Conservation (phyloP, 2,329 filamentous ascomycete genomes). For the Coniochaeta hoffmannii region DNA sequence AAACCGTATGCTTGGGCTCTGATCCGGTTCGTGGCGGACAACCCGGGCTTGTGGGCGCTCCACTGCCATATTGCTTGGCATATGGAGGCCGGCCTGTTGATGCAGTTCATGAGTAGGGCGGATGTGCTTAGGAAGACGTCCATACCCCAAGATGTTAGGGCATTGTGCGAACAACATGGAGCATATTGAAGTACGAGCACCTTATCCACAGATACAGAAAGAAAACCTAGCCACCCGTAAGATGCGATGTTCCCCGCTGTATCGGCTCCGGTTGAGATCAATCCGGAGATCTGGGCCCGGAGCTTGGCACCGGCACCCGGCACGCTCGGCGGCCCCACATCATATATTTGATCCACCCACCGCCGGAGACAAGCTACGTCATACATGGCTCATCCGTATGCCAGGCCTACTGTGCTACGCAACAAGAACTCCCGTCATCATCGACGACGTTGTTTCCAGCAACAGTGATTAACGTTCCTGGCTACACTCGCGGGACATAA, state of each 20-base stretch:
- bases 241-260: neutral
- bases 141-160: conserved; percentile 35
- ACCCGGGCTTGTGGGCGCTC: conserved; percentile 30
- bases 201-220: too few relatives aligned
- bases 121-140: conserved; percentile 34
- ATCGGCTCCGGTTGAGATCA: neutral
- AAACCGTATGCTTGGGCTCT: conserved; percentile 43
- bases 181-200: too few relatives aligned
- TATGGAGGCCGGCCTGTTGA: conserved; percentile 3
- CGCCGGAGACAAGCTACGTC: neutral
- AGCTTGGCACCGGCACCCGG: neutral
- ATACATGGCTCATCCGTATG: neutral
- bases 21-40: conserved; percentile 41
- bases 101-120: conserved; percentile 35
- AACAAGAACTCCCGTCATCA: too few relatives aligned
- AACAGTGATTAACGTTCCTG: neutral
- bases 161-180: conserved; percentile 32
- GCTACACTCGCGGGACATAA: neutral
- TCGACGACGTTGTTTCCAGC: too few relatives aligned
- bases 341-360: neutral
- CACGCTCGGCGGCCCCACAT: neutral
- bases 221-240: too few relatives aligned
- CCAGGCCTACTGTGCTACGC: neutral
- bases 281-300: neutral
- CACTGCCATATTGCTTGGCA: conserved; percentile 11